Conservation (phyloP, 2,329 filamentous ascomycete genomes). For the Fusarium citri region DNA sequence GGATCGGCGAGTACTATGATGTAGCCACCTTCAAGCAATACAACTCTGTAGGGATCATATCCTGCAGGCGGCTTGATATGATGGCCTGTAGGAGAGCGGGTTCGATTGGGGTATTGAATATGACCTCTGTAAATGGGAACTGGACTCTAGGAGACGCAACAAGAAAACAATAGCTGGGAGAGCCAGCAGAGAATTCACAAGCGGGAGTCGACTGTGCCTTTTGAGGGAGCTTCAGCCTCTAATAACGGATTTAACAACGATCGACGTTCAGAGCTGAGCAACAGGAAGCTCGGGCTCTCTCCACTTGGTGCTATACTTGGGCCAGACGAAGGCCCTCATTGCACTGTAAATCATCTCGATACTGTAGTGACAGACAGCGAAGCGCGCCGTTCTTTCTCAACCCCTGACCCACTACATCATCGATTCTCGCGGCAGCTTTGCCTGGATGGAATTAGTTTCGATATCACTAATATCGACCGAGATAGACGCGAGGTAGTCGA, state of each 20-base stretch:
- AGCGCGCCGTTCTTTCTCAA: constrained; percentile 38
- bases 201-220: not conserved
- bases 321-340: constrained; percentile 8
- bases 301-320: constrained; percentile 32
- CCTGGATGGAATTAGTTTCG: not conserved
- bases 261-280: constrained; percentile 33
- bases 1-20: constrained; percentile 45
- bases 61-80: constrained; percentile 33
- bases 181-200: not conserved
- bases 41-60: constrained; percentile 43
- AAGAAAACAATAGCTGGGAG: not conserved
- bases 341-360: constrained; percentile 29
- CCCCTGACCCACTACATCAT: constrained; percentile 46
- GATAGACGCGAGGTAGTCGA: constrained; percentile 1
- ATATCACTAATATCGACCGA: constrained; percentile 4
- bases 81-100: constrained; percentile 2
- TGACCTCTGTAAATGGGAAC: constrained; percentile 14
- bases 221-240: constrained; percentile 21
- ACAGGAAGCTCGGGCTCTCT: constrained; percentile 27
- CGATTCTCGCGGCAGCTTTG: constrained; percentile 24
- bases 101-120: constrained; percentile 12
- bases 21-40: constrained; percentile 43
- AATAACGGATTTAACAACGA: constrained; percentile 36
- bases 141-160: not conserved
- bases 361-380: constrained; percentile 20